These are phyloP conservation scores for Lactarius deliciosus DNA, from an alignment of 768 basidiomycete species.

Conservation along the genomic window DNA sequence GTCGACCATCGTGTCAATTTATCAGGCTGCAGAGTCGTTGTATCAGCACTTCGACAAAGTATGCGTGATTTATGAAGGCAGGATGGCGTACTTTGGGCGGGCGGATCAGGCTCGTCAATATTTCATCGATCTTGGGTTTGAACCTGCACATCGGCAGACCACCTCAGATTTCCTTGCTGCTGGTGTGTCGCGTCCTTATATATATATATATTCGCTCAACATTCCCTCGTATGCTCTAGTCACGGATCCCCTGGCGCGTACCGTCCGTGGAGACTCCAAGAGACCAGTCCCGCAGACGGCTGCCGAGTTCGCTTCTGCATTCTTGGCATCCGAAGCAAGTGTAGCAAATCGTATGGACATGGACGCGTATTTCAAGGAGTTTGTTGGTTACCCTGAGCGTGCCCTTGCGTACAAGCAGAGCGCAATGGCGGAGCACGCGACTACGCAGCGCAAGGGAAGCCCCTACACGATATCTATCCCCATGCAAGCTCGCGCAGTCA, in stretches of 20 bases:
- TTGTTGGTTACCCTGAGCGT: slow-evolving; percentile 46
- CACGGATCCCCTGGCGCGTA: slow-evolving; percentile 62
- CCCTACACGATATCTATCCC: slow-evolving; percentile 38
- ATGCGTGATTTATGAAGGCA: slow-evolving; percentile 76
- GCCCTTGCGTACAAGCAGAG: slow-evolving; percentile 47
- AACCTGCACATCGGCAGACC: slow-evolving; percentile 77
- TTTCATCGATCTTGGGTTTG: slow-evolving; percentile 74
- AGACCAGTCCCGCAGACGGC: slow-evolving; percentile 50
- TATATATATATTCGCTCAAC: not conserved
- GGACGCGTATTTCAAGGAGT: slow-evolving; percentile 44
- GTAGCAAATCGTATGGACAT: slow-evolving; percentile 48
- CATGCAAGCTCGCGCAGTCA: slow-evolving; percentile 40
- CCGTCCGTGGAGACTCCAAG: slow-evolving; percentile 43
- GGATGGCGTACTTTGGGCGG: slow-evolving; percentile 79
- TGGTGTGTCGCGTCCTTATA: slow-evolving; percentile 30
- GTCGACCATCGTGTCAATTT: slow-evolving; percentile 10
- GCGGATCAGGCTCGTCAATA: slow-evolving; percentile 71
- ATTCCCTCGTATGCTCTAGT: slow-evolving; percentile 38
- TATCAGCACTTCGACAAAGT: slow-evolving; percentile 86
- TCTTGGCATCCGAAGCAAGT: slow-evolving; percentile 40
- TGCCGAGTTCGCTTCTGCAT: slow-evolving; percentile 49
- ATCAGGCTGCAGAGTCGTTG: slow-evolving; percentile 75
- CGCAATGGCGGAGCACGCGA: slow-evolving; percentile 52
- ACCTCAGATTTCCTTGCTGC: slow-evolving; percentile 75
- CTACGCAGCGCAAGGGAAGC: slow-evolving; percentile 42